These are phyloP conservation scores for Hanseniaspora osmophila DNA, from an alignment of 805 yeast species.

Conservation along the genomic window DNA sequence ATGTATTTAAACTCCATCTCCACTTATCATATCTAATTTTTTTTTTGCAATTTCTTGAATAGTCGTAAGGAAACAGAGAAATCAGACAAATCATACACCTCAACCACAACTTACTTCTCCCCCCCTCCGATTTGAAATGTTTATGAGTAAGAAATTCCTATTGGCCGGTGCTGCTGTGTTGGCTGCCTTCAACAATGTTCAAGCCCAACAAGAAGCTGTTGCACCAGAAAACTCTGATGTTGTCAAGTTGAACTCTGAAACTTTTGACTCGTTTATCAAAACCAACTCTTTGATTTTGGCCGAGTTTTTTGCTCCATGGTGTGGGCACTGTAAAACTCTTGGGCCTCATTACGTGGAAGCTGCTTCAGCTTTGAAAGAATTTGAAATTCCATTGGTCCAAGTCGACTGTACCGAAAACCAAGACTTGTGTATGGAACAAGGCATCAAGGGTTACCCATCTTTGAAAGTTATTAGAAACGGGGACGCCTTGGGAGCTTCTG, in stretches of 20 bases:
- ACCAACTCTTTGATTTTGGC: conserved; percentile 70
- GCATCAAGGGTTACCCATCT: conserved; percentile 74
- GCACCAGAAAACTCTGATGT: conserved; percentile 82
- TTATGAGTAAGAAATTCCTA: conserved; percentile 10
- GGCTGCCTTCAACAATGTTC: conserved; percentile 10
- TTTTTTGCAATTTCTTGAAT: too few relatives aligned
- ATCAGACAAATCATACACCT: too few relatives aligned
- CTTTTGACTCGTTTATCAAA: conserved; percentile 50
- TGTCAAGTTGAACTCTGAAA: conserved; percentile 54
- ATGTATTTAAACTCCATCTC: too few relatives aligned
- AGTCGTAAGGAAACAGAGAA: too few relatives aligned
- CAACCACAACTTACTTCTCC: not conserved
- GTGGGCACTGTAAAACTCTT: conserved; percentile 85
- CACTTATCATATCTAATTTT: too few relatives aligned
- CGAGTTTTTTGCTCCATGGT: conserved; percentile 93
- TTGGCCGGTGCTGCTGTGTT: conserved; percentile 14
- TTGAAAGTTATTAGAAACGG: conserved; percentile 52
- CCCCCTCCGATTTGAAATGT: conserved; percentile 4
- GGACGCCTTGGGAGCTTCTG: conserved; percentile 30
- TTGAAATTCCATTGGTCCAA: conserved; percentile 63
- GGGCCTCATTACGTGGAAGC: conserved; percentile 74
- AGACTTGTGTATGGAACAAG: conserved; percentile 53
- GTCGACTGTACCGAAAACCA: conserved; percentile 72
- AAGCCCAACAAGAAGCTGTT: conserved; percentile 39
- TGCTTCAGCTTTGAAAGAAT: conserved; percentile 54